Base-by-base conservation (phyloP, 2,329 filamentous ascomycete species). In the Escovopsis sp. region DNA sequence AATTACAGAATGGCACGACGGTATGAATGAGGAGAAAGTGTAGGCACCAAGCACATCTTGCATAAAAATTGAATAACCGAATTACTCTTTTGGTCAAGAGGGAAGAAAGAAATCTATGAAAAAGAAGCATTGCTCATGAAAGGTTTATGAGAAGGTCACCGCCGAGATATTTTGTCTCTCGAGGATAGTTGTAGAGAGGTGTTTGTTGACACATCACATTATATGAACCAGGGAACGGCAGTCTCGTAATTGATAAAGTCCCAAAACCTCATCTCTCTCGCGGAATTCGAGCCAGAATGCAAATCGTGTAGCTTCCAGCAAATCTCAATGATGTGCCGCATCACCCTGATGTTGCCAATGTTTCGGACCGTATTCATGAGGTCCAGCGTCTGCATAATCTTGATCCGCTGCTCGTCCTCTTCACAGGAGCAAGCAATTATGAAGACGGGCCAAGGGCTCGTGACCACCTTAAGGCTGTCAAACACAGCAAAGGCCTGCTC, bases 381-480 rank as follows among this genome's bases (percentile, higher is more conserved):
- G 38, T 69, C 63, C 39, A 69, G 53, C 2, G 61, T 58, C 26
- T 55, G 50, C 10, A 70, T 52, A 8, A 69, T 56, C 34, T 49
- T 46, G 28, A 68, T 60, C 19, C 65, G 55, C 42, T 68, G 61
- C 19, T 59, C 55, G 38, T 69, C 67, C 12, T 54, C 57, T 28
- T 58, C 55, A 8, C 60, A 60, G 49, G 67, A 66, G 47, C 66
- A 70, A 0, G 65, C 67, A 12, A 68, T 50, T 28, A 70, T 59
- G 40, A 70, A 70, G 4, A 70, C 50, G 6, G 67, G 66, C 67
- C 67, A 70, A 4, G 67, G 67, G 47, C 65, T 69, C 8, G 66
- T 69, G 45, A 63, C 68, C 28, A 66, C 56, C 7, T 61, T 54
- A 12, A 69, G 54, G 18, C 49, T 54, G 26, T 52, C 52, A 4